Evolutionary conservation across 768 basidiomycete species (phyloP), one percentile per base, ranked within the genome.

Genomic region (Boletus speciosus): DNA sequence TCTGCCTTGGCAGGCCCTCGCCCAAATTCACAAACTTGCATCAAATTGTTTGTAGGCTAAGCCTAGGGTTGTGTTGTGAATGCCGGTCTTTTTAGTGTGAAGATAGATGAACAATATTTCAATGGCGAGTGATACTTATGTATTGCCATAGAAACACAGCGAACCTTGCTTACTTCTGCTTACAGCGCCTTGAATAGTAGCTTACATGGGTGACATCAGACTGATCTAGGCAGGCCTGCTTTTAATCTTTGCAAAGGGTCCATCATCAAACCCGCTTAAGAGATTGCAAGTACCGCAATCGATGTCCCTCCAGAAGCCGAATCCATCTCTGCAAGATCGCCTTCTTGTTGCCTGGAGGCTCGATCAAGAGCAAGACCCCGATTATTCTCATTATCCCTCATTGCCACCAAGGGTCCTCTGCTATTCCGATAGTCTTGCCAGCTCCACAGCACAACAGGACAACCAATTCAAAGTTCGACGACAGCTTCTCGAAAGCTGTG

Each of bases 401-500:
- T 8, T 35, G 12, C 44, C 43, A 35, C 51, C 51, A 9, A 54
- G 16, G 25, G 44, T 54, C 14, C 54, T 55, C 21, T 47, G 51
- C 19, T 5, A 41, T 10, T 43, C 58, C 12, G 41, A 36, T 8
- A 29, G 29, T 45, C 38, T 39, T 31, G 1, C 23, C 15, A 6
- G 14, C 16, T 25, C 39, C 36, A 21, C 36, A 31, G 12, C 27
- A 5, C 41, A 14, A 11, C 47, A 29, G 25, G 51, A 39, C 29
- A 14, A 31, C 31, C 57, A 1, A 25, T 46, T 39, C 5, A 45
- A 2, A 39, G 16, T 49, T 27, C 47, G 19, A 8, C 58, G n/a
- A 11, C 57, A 46, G 38, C 39, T 59, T 7, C 47, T 59, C 9
- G 57, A 50, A 34, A 34, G 9, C 12, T 59, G 59, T 10, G 57